A percentile compares a stretch with the other conserved stretches of the same genome.
phyloP scores from a whole-genome alignment of 441 rosid species.

The Caryocar brasiliense region DNA sequence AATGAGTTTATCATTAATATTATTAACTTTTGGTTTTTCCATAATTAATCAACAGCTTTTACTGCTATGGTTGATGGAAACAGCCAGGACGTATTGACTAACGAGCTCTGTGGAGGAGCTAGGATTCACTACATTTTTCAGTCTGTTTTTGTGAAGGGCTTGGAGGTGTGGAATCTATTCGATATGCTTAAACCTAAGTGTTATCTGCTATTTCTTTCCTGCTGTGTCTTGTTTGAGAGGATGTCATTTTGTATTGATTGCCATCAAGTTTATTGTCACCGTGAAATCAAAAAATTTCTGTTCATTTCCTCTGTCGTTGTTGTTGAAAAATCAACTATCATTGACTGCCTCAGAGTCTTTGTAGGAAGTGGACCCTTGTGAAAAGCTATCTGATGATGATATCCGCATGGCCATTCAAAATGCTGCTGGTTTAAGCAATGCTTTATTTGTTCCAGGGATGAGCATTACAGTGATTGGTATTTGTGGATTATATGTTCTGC shows the following conservation, averaged over 20 bases:
- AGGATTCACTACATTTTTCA: conserved; percentile 63
- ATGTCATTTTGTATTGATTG: too few relatives aligned
- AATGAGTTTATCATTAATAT: too few relatives aligned
- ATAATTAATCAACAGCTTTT: too few relatives aligned
- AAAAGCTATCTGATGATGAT: conserved; percentile 44
- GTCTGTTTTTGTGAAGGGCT: conserved; percentile 54
- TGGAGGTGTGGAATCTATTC: conserved; percentile 34
- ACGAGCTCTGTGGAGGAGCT: conserved; percentile 68
- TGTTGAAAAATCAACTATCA: background rate
- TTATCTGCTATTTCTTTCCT: too few relatives aligned
- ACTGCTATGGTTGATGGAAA: conserved; percentile 59
- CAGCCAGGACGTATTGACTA: conserved; percentile 45
- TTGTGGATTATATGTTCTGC: background rate
- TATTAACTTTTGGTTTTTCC: too few relatives aligned
- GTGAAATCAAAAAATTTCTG: too few relatives aligned
- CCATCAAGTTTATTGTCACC: too few relatives aligned
- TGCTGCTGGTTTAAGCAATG: conserved; percentile 39
- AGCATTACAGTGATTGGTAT: background rate
- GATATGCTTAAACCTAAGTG: too few relatives aligned
- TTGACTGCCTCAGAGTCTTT: conserved; percentile 5
- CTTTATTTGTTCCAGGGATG: conserved; percentile 51
- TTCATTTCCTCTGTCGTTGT: background rate
- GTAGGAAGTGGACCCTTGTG: conserved; percentile 54
- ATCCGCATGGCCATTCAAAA: conserved; percentile 47
- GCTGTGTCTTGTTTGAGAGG: too few relatives aligned